These are phyloP conservation scores for Dioszegia aurantiaca DNA, from an alignment of 768 basidiomycete genomes.

Conservation along the genomic window DNA sequence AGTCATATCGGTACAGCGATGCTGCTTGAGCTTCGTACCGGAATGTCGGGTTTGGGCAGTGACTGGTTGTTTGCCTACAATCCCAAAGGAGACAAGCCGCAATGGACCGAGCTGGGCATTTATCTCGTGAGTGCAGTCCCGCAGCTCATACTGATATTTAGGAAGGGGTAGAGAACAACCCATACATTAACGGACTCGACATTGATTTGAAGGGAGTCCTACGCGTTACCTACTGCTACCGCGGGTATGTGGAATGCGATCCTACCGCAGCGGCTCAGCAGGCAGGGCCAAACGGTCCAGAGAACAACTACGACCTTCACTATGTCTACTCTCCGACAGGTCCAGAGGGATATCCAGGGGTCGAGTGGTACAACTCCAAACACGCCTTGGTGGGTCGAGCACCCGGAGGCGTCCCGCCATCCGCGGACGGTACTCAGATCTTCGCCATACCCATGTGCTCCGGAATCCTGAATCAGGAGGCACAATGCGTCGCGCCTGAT, in stretches of 20 bases:
- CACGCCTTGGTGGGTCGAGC: background rate
- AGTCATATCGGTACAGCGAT: background rate
- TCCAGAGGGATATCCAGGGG: background rate
- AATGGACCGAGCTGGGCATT: background rate
- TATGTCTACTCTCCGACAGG: conserved; percentile 11
- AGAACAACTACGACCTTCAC: conserved; percentile 9
- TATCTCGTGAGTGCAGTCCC: too few species aligned
- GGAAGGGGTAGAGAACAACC: conserved; percentile 5
- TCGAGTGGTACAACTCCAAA: conserved; percentile 1
- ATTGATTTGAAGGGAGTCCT: background rate
- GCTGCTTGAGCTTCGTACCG: conserved; percentile 1
- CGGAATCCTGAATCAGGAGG: conserved; percentile 10
- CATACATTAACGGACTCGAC: conserved; percentile 15
- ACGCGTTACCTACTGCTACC: conserved; percentile 9
- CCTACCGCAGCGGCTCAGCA: background rate
- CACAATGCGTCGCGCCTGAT: conserved; percentile 2
- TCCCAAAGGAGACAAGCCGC: too few species aligned
- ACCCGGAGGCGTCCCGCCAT: background rate
- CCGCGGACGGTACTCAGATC: background rate
- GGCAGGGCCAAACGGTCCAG: conserved; percentile 9
- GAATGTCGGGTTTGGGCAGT: conserved; percentile 3
- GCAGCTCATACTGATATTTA: too few species aligned
- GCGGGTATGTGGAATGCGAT: background rate
- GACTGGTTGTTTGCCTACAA: background rate
- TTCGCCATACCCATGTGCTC: background rate